phyloP scores from a whole-genome alignment of 306 rosid genomes.

The Malus sieversii region DNA sequence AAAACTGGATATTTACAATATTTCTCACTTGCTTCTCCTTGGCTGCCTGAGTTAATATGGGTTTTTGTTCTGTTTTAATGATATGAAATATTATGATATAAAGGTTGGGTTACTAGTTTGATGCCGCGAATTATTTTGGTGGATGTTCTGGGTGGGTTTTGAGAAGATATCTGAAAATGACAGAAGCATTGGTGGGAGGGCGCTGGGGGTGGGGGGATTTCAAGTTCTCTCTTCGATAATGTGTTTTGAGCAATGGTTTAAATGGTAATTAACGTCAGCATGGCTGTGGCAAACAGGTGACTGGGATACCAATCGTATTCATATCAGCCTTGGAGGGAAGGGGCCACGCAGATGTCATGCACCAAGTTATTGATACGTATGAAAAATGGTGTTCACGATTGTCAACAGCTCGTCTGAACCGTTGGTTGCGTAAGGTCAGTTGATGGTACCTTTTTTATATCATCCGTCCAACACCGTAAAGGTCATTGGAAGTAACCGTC shows the following conservation, averaged over 20 bases:
- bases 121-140: background rate
- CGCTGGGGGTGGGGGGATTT: too few species aligned
- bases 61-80: background rate
- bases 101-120: background rate
- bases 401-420: slow-evolving; percentile 83
- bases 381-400: slow-evolving; percentile 85
- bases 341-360: slow-evolving; percentile 61
- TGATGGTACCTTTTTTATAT: background rate
- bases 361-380: slow-evolving; percentile 61
- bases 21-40: background rate
- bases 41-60: background rate
- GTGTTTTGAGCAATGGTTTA: background rate
- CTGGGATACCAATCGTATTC: slow-evolving; percentile 87
- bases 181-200: background rate
- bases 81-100: background rate
- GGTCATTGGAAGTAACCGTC: slow-evolving; percentile 13
- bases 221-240: background rate
- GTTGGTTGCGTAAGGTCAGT: slow-evolving; percentile 86
- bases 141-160: background rate
- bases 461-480: background rate
- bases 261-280: background rate
- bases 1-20: too few species aligned
- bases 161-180: background rate
- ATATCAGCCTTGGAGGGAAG: slow-evolving; percentile 85
- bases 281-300: slow-evolving; percentile 45